Evolutionary conservation across 306 rosid species (phyloP).

Genomic region (Castanea sativa): DNA sequence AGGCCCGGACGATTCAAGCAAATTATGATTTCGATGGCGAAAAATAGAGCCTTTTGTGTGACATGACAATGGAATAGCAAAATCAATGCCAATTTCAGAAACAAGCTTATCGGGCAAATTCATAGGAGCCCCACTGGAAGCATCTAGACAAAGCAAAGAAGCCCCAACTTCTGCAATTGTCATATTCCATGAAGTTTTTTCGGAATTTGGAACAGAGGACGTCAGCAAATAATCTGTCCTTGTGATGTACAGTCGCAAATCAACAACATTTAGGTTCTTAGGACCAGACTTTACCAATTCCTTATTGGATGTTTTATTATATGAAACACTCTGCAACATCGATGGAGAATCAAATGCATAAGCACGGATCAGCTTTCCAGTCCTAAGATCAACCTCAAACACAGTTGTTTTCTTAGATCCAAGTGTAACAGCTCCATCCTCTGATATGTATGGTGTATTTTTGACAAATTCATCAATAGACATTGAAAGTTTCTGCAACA

Average conservation of each 20-base stretch:
- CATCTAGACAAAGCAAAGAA: conserved; percentile 49
- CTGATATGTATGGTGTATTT: conserved; percentile 50
- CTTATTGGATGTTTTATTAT: conserved; percentile 21
- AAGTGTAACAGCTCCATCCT: conserved; percentile 69
- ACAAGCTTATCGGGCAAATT: conserved; percentile 32
- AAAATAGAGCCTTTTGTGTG: conserved; percentile 47
- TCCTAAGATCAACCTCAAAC: conserved; percentile 61
- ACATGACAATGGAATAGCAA: conserved; percentile 62
- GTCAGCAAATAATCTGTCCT: conserved; percentile 65
- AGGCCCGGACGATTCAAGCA: conserved; percentile 30
- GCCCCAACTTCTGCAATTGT: conserved; percentile 62
- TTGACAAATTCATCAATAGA: conserved; percentile 55
- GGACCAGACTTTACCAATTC: conserved; percentile 33
- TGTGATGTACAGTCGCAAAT: conserved; percentile 47
- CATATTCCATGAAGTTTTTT: conserved; percentile 64
- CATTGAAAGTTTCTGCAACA: conserved; percentile 56
- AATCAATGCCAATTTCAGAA: conserved; percentile 41
- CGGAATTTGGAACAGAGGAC: conserved; percentile 44
- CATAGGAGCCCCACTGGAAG: conserved; percentile 18
- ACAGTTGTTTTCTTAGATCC: conserved; percentile 63
- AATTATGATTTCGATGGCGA: conserved; percentile 36
- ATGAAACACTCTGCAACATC: conserved; percentile 19
- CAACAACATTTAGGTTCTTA: conserved; percentile 25
- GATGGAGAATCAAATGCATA: conserved; percentile 34
- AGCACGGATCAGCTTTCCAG: conserved; percentile 49